Percentiles rank a stretch among this genome's conserved stretches.
Conservation (phyloP, 2,329 filamentous ascomycete genomes). For the Claviceps sorghi region DNA sequence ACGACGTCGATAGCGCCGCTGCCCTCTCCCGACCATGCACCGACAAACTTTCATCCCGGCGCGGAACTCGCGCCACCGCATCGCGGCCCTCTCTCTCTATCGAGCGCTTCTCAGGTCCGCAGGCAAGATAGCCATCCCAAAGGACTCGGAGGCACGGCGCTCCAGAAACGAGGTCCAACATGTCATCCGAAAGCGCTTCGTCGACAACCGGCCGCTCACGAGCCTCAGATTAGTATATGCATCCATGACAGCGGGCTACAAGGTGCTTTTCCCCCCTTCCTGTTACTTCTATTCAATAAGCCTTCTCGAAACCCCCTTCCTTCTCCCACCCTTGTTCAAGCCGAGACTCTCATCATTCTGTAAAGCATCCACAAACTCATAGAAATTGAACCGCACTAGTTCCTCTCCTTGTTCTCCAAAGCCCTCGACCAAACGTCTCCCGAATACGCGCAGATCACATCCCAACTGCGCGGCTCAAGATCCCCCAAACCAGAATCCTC, state of each 20-base stretch:
- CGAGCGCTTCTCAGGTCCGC: conserved; percentile 51
- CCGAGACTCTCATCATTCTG: neutral
- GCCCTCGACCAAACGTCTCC: conserved; percentile 22
- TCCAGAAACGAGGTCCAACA: conserved; percentile 19
- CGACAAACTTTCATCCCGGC: conserved; percentile 29
- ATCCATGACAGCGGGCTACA: conserved; percentile 54
- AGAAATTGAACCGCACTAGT: conserved; percentile 11
- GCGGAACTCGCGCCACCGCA: conserved; percentile 36
- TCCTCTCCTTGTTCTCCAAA: conserved; percentile 26
- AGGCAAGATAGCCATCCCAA: conserved; percentile 35
- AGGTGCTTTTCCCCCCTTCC: conserved; percentile 23
- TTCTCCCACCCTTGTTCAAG: neutral
- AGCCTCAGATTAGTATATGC: conserved; percentile 46
- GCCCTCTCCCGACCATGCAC: conserved; percentile 10
- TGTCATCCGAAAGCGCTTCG: conserved; percentile 48
- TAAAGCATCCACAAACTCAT: neutral
- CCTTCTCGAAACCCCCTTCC: neutral
- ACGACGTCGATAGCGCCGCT: neutral
- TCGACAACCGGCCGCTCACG: conserved; percentile 40
- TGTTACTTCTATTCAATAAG: too few species aligned
- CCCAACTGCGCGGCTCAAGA: conserved; percentile 23
- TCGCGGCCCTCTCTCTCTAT: conserved; percentile 54
- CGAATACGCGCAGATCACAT: conserved; percentile 27
- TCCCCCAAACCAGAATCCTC: conserved; percentile 7
- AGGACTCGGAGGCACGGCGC: conserved; percentile 17